Base-by-base conservation (phyloP, 2,329 filamentous ascomycete species). In the Ambrosiella cleistominuta region DNA sequence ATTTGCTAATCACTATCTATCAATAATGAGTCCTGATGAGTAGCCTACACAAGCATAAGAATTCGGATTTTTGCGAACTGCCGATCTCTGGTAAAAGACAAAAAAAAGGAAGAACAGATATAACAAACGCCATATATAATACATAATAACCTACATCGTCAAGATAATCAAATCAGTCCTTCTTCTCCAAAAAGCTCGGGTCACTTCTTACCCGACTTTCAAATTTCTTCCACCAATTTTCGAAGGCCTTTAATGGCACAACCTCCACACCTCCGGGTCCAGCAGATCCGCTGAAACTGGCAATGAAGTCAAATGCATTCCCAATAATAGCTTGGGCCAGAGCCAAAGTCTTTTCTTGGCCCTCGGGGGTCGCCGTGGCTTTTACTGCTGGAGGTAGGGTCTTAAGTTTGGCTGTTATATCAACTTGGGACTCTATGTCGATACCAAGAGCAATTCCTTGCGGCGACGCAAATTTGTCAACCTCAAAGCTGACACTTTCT, bases 211-310 rank as follows among this genome's bases (percentile, higher is more conserved):
- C 79, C 66, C 83, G 84, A 61, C 81, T 80, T 73, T 98, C 91
- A 71, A 98, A 98, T 71, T 96, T 97, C 61, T 76, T 79, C 93
- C 94, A 98, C 93, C 94, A 98, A 60, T 95, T 88, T 71, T 94
- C 85, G 68, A 98, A 98, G 4, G 86, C 88, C 71, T 87, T 93
- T 63, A 98, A 71, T n/a, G 93, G 90, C 27, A 98, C 87, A 11
- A 94, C 85, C 68, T 97, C 91, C 51, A 85, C 79, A 0, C 85
- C 85, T 1, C 74, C 77, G 35, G 73, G 72, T 1, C 75, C 76
- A 1, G 75, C 74, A 59, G 78, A 77, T 42, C 81, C 80, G 61
- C 85, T 87, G 74, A 95, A 97, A 65, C 88, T 86, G 2, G 91
- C 82, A 59, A 98, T 74, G 68, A 95, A 97, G 70, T 98, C 96